These are phyloP conservation scores for Chlorencoelia australis DNA, from an alignment of 2,329 filamentous ascomycete genomes.

Conservation along the genomic window DNA sequence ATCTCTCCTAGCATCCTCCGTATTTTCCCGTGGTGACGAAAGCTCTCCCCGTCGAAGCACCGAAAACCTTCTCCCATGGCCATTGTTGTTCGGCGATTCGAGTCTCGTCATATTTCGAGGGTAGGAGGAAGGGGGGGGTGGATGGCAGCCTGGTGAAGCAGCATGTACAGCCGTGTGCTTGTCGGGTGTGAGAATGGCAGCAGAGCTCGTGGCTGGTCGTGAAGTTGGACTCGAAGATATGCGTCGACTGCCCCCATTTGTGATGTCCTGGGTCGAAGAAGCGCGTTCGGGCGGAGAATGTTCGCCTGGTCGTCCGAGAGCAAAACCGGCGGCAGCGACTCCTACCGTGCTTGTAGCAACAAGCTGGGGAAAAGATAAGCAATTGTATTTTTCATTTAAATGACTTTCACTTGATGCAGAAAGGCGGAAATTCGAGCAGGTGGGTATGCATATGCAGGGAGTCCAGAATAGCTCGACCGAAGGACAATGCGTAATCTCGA, in stretches of 20 bases:
- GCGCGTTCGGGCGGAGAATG: slow-evolving; percentile 17
- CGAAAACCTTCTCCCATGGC: slow-evolving; percentile 16
- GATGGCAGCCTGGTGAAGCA: slow-evolving; percentile 13
- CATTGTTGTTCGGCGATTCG: slow-evolving; percentile 17
- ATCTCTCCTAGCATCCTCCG: slow-evolving; percentile 31
- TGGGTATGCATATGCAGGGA: slow-evolving; percentile 1
- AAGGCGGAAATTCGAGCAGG: background rate
- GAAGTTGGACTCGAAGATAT: slow-evolving; percentile 17
- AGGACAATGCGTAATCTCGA: slow-evolving; percentile 1
- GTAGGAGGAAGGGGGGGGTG: slow-evolving; percentile 9
- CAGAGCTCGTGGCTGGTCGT: slow-evolving; percentile 24
- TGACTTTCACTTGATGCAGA: background rate
- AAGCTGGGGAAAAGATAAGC: slow-evolving; percentile 21
- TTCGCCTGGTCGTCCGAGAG: slow-evolving; percentile 25
- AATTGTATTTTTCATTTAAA: slow-evolving; percentile 3
- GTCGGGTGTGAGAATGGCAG: slow-evolving; percentile 19
- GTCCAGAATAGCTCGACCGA: background rate
- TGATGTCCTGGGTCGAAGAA: slow-evolving; percentile 25
- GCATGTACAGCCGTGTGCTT: slow-evolving; percentile 8
- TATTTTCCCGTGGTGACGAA: slow-evolving; percentile 11
- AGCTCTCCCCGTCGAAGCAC: slow-evolving; percentile 18
- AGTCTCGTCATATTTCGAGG: slow-evolving; percentile 14
- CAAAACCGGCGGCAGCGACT: slow-evolving; percentile 26
- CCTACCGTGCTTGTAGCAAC: slow-evolving; percentile 29
- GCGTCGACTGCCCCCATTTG: slow-evolving; percentile 15